These are phyloP conservation scores for Pyricularia sp. DNA, from an alignment of 2,329 filamentous ascomycete genomes.

Conservation along the genomic window DNA sequence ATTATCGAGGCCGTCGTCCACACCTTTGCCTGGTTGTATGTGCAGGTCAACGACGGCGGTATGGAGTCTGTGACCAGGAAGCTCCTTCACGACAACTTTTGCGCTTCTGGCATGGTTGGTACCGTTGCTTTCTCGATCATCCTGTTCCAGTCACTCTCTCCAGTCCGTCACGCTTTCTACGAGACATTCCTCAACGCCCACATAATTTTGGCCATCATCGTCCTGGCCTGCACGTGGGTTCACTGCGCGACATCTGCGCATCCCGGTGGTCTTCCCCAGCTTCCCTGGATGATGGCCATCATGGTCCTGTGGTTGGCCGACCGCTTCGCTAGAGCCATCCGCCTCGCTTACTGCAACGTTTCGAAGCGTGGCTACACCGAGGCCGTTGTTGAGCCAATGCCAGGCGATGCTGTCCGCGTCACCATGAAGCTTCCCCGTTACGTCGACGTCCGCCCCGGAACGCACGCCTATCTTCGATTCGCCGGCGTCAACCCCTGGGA, in stretches of 20 bases:
- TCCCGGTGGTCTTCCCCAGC: conserved; percentile 57
- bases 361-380: conserved; percentile 49
- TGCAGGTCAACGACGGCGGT: conserved; percentile 57
- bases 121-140: conserved; percentile 55
- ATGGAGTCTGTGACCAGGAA: conserved; percentile 46
- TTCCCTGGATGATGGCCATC: conserved; percentile 65
- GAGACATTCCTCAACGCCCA: conserved; percentile 90
- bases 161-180: conserved; percentile 88
- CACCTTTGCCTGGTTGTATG: conserved; percentile 63
- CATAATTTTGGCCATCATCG: conserved; percentile 61
- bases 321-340: conserved; percentile 51
- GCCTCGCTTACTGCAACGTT: conserved; percentile 59
- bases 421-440: conserved; percentile 61
- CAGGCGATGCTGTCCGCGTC: conserved; percentile 60
- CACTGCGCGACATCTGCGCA: conserved; percentile 63
- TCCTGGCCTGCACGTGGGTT: conserved; percentile 64
- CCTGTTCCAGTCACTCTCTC: conserved; percentile 62
- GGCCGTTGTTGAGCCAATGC: conserved; percentile 57
- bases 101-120: conserved; percentile 44
- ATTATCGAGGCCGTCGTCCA: conserved; percentile 63
- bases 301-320: conserved; percentile 72
- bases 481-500: conserved; percentile 58
- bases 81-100: conserved; percentile 52
- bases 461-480: conserved; percentile 68
- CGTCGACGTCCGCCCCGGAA: conserved; percentile 57